These are phyloP conservation scores for Candida nitratophila DNA, from an alignment of 805 yeast genomes.

Conservation along the genomic window DNA sequence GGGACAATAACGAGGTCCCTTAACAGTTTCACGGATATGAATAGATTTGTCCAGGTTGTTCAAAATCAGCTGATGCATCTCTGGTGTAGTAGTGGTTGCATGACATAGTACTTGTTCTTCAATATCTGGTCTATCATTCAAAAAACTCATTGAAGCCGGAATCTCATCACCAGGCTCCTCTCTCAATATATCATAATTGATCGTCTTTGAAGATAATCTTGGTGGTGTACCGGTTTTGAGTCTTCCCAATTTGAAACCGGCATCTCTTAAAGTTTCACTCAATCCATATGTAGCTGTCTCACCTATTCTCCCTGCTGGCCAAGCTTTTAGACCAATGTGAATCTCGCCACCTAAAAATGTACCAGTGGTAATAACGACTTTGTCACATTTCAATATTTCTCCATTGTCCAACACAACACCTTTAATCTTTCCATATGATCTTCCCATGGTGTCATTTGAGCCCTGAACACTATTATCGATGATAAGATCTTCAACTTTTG, in stretches of 20 bases:
- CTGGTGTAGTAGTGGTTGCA: slow-evolving; percentile 71
- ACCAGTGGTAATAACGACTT: slow-evolving; percentile 90
- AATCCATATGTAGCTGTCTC: slow-evolving; percentile 89
- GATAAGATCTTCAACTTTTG: slow-evolving; percentile 79
- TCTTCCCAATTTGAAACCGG: slow-evolving; percentile 82
- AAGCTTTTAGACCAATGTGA: slow-evolving; percentile 74
- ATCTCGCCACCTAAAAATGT: slow-evolving; percentile 93
- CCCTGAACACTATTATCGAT: slow-evolving; percentile 33
- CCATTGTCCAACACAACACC: slow-evolving; percentile 79
- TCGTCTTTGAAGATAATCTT: slow-evolving; percentile 63
- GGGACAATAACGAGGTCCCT: slow-evolving; percentile 97
- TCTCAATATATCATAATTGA: slow-evolving; percentile 57
- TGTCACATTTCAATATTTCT: slow-evolving; percentile 45
- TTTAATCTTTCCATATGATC: slow-evolving; percentile 38
- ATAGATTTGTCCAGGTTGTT: slow-evolving; percentile 73
- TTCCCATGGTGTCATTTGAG: slow-evolving; percentile 26
- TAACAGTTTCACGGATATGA: slow-evolving; percentile 88
- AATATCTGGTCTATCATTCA: slow-evolving; percentile 64
- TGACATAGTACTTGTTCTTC: slow-evolving; percentile 61
- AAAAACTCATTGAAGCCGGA: slow-evolving; percentile 84
- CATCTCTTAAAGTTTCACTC: slow-evolving; percentile 64
- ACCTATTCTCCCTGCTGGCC: slow-evolving; percentile 91
- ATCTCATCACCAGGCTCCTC: slow-evolving; percentile 76
- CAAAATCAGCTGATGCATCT: slow-evolving; percentile 62
- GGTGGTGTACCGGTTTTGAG: slow-evolving; percentile 98